A percentile compares a stretch with the other conserved stretches of the same genome.
phyloP scores from a whole-genome alignment of 768 basidiomycete genomes.

The Cubamyces lactineus region DNA sequence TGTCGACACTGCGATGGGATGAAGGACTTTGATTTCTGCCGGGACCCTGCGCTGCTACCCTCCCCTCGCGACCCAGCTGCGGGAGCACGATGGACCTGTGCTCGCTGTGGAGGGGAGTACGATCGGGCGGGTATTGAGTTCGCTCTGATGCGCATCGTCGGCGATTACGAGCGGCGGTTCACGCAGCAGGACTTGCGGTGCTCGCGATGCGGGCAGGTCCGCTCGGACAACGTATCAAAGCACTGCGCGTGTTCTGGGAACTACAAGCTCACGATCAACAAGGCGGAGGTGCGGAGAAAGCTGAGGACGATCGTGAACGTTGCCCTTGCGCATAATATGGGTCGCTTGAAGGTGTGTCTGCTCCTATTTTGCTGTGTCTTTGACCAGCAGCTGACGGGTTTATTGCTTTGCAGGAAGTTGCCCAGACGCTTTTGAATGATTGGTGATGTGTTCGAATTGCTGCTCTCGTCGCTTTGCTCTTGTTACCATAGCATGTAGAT shows the following conservation, averaged over 20 bases:
- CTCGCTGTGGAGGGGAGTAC: slow-evolving; percentile 80
- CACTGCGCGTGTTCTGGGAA: slow-evolving; percentile 90
- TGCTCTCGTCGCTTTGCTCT: slow-evolving; percentile 2
- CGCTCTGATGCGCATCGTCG: slow-evolving; percentile 76
- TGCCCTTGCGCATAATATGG: slow-evolving; percentile 71
- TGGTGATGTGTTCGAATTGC: slow-evolving; percentile 33
- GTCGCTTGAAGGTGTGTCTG: slow-evolving; percentile 62
- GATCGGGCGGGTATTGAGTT: slow-evolving; percentile 90
- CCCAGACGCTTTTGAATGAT: slow-evolving; percentile 41
- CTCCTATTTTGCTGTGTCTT: neutral
- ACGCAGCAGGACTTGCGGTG: slow-evolving; percentile 92
- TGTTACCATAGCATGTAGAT: slow-evolving; percentile 13
- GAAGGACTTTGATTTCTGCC: slow-evolving; percentile 94
- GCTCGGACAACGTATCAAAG: slow-evolving; percentile 82
- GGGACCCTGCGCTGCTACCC: slow-evolving; percentile 83
- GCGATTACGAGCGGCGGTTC: slow-evolving; percentile 69
- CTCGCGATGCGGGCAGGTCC: slow-evolving; percentile 87
- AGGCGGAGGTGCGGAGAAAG: slow-evolving; percentile 70
- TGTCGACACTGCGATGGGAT: slow-evolving; percentile 85
- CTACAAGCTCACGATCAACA: slow-evolving; percentile 73
- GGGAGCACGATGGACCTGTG: slow-evolving; percentile 44
- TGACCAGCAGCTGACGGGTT: neutral
- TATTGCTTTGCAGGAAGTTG: slow-evolving; percentile 39
- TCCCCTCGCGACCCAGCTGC: slow-evolving; percentile 28
- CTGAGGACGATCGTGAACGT: slow-evolving; percentile 85